Evolutionary conservation across 768 basidiomycete species (phyloP).

Genomic region (Auricularia sp.): DNA sequence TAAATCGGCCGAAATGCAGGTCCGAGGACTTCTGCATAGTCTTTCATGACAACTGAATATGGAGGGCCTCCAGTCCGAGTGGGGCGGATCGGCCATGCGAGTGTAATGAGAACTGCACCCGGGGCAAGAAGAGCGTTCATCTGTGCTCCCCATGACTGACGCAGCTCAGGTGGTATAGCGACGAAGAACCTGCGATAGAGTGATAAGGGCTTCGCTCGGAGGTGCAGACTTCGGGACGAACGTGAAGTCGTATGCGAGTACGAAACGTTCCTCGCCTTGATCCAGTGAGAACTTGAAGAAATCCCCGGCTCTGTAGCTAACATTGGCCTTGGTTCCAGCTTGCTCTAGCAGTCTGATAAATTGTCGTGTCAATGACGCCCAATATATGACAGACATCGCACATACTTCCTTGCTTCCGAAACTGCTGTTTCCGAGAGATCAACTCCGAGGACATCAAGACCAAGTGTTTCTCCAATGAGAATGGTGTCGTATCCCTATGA

Average conservation of each 20-base stretch:
- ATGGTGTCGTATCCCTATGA: constrained; percentile 51
- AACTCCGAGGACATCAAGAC: constrained; percentile 39
- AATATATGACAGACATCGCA: background rate
- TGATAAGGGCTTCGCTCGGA: background rate
- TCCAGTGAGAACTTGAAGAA: constrained; percentile 41
- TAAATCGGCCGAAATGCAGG: background rate
- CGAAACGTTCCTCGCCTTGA: constrained; percentile 29
- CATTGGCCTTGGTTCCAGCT: background rate
- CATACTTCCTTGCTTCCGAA: constrained; percentile 32
- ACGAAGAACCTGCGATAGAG: constrained; percentile 49
- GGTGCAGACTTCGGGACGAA: constrained; percentile 12
- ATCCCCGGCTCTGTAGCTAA: constrained; percentile 26
- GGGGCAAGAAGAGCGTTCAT: constrained; percentile 47
- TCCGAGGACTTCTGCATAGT: background rate
- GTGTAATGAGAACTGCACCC: constrained; percentile 52
- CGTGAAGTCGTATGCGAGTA: constrained; percentile 62
- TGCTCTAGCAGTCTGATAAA: background rate
- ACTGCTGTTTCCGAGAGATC: constrained; percentile 53
- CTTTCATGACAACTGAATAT: background rate
- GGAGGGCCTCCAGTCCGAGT: background rate
- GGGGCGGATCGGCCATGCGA: constrained; percentile 15
- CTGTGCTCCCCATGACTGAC: constrained; percentile 47
- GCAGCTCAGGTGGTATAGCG: constrained; percentile 48
- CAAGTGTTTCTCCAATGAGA: constrained; percentile 40
- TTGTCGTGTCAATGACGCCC: background rate